Conservation (phyloP, 495 filamentous ascomycete genomes). For the Corynascus novoguineensis region DNA sequence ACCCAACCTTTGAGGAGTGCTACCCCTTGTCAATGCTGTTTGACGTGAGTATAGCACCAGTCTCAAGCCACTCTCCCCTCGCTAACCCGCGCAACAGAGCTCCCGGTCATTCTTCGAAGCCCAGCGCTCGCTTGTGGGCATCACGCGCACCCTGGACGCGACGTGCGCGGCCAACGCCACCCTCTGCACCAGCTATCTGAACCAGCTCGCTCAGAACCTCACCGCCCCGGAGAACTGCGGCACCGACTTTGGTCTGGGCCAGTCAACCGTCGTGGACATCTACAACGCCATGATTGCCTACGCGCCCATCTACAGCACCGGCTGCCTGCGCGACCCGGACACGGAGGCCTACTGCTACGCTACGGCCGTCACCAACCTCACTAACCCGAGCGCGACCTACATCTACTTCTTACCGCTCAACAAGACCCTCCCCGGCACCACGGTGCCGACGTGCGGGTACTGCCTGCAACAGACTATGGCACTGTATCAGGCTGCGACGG, state of each 20-base stretch:
- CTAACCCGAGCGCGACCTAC: slow-evolving; percentile 61
- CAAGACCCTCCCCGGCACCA: slow-evolving; percentile 54
- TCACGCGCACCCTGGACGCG: slow-evolving; percentile 65
- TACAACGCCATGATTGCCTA: slow-evolving; percentile 66
- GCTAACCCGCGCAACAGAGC: slow-evolving; percentile 41
- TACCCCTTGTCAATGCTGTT: slow-evolving; percentile 71
- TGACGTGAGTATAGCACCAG: slow-evolving; percentile 39
- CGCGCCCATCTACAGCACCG: slow-evolving; percentile 67
- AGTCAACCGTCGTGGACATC: slow-evolving; percentile 63
- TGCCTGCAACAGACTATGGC: slow-evolving; percentile 68
- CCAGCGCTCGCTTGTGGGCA: slow-evolving; percentile 55
- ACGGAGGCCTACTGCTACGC: slow-evolving; percentile 67
- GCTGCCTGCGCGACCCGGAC: slow-evolving; percentile 59
- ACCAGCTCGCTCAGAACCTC: slow-evolving; percentile 53
- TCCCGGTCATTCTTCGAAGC: slow-evolving; percentile 68
- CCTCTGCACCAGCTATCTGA: slow-evolving; percentile 56
- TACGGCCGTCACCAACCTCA: slow-evolving; percentile 71
- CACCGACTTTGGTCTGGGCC: slow-evolving; percentile 57
- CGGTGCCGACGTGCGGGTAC: slow-evolving; percentile 60
- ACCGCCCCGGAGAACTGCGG: slow-evolving; percentile 58
- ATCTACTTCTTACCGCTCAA: slow-evolving; percentile 84
- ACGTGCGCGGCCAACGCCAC: slow-evolving; percentile 60
- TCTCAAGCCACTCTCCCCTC: not conserved
- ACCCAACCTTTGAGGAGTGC: slow-evolving; percentile 60
- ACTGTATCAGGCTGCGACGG: slow-evolving; percentile 56